Base-by-base conservation (phyloP, 2,329 filamentous ascomycete genomes). In the Fusarium gaditjirri region DNA sequence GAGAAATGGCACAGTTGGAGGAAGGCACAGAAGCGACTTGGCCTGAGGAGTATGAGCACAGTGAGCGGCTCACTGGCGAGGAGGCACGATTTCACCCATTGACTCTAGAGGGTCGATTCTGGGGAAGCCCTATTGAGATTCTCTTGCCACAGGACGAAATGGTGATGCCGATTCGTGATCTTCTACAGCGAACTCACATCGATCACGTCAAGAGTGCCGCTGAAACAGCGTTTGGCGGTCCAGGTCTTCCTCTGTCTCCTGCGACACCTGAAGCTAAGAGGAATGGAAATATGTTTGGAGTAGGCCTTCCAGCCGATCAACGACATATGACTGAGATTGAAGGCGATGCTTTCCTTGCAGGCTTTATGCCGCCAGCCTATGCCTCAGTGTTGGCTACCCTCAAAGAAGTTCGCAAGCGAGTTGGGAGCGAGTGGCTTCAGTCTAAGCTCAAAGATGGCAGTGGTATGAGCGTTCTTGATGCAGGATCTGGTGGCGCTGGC, bases 151-250 rank as follows among this genome's bases (percentile, higher is more conserved):
- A 89, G 71, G 84, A 86, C n/a, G 85, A 88, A 6, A 87, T 98
- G 43, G 86, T 93, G 13, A 83, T 87, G 7, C 94, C 94, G 0
- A 90, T 97, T 23, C 86, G 89, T 4, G 82, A 88, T 8, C 85
- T 97, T 5, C 85, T 98, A 5, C 86, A 86, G 19, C 85, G 91
- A 61, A 89, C 90, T 59, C 89, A 94, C 63, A 89, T 91, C 46
- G 92, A 90, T 62, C 96, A 99, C 78, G 85, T 98, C 36, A 86
- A 87, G 38, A 87, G 92, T 62, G 87, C 92, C 3, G 93, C 95
- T 1, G 89, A 93, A 73, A 88, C 86, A 46, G 86, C 89, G 2
- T 95, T 97, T 78, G 95, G 95, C 46, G 95, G 95, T 0, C 82
- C 82, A 7, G 89, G 91, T 0, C 84, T 98, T 21, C 95, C 95